Evolutionary conservation across 2,329 filamentous ascomycete species (phyloP).

Genomic region (Cladobotryum mycophilum): DNA sequence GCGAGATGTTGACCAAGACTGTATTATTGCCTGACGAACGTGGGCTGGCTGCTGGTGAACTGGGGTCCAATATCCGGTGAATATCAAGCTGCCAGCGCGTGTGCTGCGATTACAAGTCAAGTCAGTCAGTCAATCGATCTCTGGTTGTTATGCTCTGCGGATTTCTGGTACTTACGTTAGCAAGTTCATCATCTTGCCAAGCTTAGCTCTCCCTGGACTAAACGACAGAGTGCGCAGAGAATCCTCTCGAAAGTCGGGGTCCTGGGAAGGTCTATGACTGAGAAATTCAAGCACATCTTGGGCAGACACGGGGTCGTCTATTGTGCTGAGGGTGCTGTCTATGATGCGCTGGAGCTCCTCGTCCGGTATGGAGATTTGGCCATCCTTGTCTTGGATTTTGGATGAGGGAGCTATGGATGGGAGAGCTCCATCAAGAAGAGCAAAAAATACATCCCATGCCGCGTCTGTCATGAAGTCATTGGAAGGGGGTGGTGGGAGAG

Average conservation of each 20-base stretch:
- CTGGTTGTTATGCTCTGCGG: no score
- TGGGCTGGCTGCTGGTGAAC: slow-evolving; percentile 55
- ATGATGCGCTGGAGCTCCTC: slow-evolving; percentile 44
- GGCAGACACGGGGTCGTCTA: slow-evolving; percentile 34
- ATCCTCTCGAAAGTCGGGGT: slow-evolving; percentile 46
- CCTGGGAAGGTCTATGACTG: slow-evolving; percentile 42
- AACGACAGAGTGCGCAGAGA: slow-evolving; percentile 37
- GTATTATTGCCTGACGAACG: slow-evolving; percentile 55
- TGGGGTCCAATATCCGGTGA: slow-evolving; percentile 62
- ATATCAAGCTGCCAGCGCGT: slow-evolving; percentile 53
- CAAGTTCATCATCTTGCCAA: slow-evolving; percentile 34
- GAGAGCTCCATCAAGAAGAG: slow-evolving; percentile 53
- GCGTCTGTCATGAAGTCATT: slow-evolving; percentile 36
- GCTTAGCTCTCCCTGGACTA: slow-evolving; percentile 29
- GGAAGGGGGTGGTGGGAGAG: slow-evolving; percentile 22
- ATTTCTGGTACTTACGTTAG: slow-evolving; percentile 35
- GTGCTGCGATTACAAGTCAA: slow-evolving; percentile 38
- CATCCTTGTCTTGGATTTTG: slow-evolving; percentile 29
- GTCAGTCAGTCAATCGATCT: background rate
- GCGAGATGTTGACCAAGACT: slow-evolving; percentile 55
- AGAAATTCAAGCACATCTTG: slow-evolving; percentile 48
- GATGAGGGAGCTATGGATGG: slow-evolving; percentile 49
- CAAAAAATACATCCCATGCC: slow-evolving; percentile 50
- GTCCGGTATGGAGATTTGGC: slow-evolving; percentile 41
- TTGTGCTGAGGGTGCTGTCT: slow-evolving; percentile 27